A percentile compares a stretch with the other conserved stretches of the same genome.
These are phyloP conservation scores for Xerocomus amazonicus DNA, from an alignment of 1,284 basidiomycete species.

Conservation along the genomic window DNA sequence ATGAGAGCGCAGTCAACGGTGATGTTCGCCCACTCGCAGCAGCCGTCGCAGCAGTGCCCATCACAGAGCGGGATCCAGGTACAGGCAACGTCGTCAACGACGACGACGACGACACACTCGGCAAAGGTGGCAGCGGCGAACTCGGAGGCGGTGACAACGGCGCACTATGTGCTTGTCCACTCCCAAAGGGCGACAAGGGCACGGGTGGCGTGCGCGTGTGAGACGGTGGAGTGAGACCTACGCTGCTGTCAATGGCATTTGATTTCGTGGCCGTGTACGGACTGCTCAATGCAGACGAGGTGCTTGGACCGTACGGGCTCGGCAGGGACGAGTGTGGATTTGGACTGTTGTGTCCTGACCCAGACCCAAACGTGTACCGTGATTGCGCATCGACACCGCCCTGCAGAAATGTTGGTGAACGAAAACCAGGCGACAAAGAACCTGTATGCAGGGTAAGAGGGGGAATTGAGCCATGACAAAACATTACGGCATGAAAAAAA, in stretches of 20 bases:
- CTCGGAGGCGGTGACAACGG: constrained; percentile 29
- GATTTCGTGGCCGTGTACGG: not conserved
- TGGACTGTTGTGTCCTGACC: constrained; percentile 7
- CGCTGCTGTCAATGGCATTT: not conserved
- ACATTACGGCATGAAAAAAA: constrained; percentile 9
- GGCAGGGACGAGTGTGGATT: constrained; percentile 1
- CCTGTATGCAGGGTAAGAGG: constrained; percentile 12
- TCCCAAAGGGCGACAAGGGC: constrained; percentile 5
- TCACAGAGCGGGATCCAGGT: not conserved
- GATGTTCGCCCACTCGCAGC: constrained; percentile 20
- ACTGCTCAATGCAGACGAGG: constrained; percentile 4
- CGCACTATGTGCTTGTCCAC: not conserved
- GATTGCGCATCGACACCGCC: not conserved
- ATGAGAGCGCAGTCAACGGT: constrained; percentile 13
- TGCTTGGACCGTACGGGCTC: constrained; percentile 3
- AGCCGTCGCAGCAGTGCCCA: constrained; percentile 8
- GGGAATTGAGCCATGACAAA: constrained; percentile 2
- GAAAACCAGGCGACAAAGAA: constrained; percentile 24
- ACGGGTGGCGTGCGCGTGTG: constrained; percentile 2
- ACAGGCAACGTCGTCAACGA: constrained; percentile 7
- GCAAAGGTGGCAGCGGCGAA: constrained; percentile 27
- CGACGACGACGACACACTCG: constrained; percentile 10
- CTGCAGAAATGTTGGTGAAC: constrained; percentile 17
- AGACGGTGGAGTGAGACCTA: not conserved
- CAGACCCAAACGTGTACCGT: constrained; percentile 17